Evolutionary conservation across 2,329 filamentous ascomycete species (phyloP).

Genomic region (Emergomyces pasteurianus): DNA sequence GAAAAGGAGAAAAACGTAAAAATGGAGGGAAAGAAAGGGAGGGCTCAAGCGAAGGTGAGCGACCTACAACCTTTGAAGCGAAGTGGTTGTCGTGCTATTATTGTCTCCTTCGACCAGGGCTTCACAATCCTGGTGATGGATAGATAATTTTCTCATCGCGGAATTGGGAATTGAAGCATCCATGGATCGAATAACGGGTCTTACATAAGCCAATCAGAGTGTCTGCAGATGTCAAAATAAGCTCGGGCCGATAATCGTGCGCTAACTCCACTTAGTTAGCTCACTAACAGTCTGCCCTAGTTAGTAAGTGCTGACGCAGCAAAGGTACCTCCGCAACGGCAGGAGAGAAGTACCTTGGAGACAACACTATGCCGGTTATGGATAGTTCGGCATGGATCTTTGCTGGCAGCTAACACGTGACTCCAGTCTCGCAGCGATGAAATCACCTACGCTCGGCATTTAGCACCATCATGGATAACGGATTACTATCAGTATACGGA

Average conservation of each 20-base stretch:
- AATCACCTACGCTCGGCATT: too few species aligned
- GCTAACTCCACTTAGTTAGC: too few species aligned
- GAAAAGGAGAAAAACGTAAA: neutral
- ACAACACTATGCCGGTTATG: slow-evolving; percentile 5
- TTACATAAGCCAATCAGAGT: slow-evolving; percentile 16
- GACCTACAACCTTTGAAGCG: neutral
- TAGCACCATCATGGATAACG: too few species aligned
- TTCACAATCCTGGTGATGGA: too few species aligned
- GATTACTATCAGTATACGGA: too few species aligned
- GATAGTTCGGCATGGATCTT: too few species aligned
- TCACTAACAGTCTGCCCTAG: too few species aligned
- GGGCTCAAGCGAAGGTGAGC: neutral
- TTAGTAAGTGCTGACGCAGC: neutral
- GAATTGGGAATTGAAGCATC: too few species aligned
- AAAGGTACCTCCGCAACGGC: neutral
- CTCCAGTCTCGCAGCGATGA: neutral
- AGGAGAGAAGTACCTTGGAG: slow-evolving; percentile 12
- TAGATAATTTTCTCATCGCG: too few species aligned
- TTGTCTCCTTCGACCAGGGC: too few species aligned
- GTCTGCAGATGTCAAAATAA: neutral
- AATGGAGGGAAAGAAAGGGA: neutral
- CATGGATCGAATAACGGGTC: neutral
- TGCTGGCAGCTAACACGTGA: too few species aligned
- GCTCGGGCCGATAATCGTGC: neutral
- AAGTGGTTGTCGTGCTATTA: neutral